These are phyloP conservation scores for Knoxdaviesia capensis DNA, from an alignment of 2,329 filamentous ascomycete species.

Conservation along the genomic window DNA sequence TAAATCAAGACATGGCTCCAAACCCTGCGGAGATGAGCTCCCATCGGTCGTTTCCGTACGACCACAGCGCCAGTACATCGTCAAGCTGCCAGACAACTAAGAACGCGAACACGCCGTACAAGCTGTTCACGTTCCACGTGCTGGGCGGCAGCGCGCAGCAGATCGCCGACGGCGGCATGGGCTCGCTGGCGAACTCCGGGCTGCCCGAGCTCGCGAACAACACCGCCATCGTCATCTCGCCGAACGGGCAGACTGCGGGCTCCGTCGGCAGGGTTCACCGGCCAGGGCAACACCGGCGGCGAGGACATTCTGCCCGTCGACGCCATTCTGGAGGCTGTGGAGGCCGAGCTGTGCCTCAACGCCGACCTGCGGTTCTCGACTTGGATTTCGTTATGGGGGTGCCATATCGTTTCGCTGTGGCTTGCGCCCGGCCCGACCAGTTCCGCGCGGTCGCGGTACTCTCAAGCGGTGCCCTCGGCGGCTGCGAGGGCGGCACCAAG, in stretches of 20 bases:
- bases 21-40: no score
- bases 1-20: no score
- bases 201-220: slow-evolving; percentile 15
- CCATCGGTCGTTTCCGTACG: no score
- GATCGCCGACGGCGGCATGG: slow-evolving; percentile 14
- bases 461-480: slow-evolving; percentile 13
- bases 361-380: slow-evolving; percentile 17
- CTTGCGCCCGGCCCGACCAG: slow-evolving; percentile 16
- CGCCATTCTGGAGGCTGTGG: slow-evolving; percentile 17
- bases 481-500: slow-evolving; percentile 15
- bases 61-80: slow-evolving; percentile 14
- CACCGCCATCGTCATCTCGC: slow-evolving; percentile 21
- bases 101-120: slow-evolving; percentile 7
- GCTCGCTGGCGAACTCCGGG: slow-evolving; percentile 15
- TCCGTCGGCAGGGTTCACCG: no score
- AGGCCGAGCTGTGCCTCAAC: slow-evolving; percentile 20
- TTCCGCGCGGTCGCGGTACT: slow-evolving; percentile 19
- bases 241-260: slow-evolving; percentile 18
- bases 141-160: slow-evolving; percentile 17
- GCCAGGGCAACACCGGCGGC: slow-evolving; percentile 19
- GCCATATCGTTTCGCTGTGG: slow-evolving; percentile 19
- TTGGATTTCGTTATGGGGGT: slow-evolving; percentile 25
- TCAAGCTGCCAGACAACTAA: slow-evolving; percentile 14
- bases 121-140: slow-evolving; percentile 14
- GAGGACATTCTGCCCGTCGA: slow-evolving; percentile 19